Conservation (phyloP, 345 rosid species). For the Reutealis trisperma region DNA sequence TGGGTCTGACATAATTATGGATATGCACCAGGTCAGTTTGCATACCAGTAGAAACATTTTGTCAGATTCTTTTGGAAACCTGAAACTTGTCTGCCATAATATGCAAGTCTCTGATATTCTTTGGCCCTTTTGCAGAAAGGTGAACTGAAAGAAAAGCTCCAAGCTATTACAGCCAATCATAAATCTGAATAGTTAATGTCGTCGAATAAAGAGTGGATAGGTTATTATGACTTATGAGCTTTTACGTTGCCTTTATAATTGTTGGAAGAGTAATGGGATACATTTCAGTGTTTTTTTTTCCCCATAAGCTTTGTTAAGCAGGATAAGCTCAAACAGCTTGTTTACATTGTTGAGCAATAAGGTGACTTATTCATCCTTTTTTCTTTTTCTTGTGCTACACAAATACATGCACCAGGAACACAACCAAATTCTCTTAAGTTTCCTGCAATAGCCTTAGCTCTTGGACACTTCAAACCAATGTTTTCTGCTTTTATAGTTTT, state of each 20-base stretch:
- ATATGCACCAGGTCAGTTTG: constrained; percentile 77
- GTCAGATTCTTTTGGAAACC: background rate
- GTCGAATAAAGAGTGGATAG: background rate
- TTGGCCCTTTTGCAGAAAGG: constrained; percentile 52
- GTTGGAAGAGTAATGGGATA: too few relatives aligned
- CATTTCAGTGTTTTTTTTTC: too few relatives aligned
- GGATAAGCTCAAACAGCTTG: too few relatives aligned
- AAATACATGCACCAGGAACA: background rate
- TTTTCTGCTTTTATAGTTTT: too few relatives aligned
- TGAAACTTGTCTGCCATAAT: background rate
- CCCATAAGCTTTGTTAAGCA: too few relatives aligned
- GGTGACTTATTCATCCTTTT: too few relatives aligned
- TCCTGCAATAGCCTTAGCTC: too few relatives aligned
- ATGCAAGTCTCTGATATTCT: constrained; percentile 11
- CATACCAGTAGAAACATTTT: background rate
- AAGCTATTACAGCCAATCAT: constrained; percentile 39
- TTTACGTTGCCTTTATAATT: too few relatives aligned
- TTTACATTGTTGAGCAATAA: too few relatives aligned
- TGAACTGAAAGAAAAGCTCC: constrained; percentile 79
- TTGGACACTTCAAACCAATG: too few relatives aligned
- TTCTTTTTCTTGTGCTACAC: background rate
- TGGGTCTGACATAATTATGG: constrained; percentile 90
- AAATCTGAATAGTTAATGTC: constrained; percentile 15
- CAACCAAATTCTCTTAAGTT: too few relatives aligned
- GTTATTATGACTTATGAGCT: background rate